phyloP scores from a whole-genome alignment of 2,329 filamentous ascomycete species.

The Hysterium pulicare region DNA sequence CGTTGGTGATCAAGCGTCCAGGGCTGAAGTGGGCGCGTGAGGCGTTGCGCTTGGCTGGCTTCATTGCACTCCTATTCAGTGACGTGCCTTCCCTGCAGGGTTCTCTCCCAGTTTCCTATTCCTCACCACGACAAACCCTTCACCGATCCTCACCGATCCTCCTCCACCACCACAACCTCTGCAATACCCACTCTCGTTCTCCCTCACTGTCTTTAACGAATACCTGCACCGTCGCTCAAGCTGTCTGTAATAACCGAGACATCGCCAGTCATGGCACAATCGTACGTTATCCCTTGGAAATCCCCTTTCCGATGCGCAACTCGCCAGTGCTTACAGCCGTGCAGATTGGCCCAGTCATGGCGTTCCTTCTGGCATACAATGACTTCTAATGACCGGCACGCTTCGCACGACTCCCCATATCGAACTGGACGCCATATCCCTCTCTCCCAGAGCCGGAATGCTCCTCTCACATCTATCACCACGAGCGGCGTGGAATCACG shows the following conservation, averaged over 20 bases:
- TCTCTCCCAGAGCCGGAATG: constrained; percentile 75
- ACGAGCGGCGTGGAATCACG: constrained; percentile 84
- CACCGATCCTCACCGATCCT: constrained; percentile 1
- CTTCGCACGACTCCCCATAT: constrained; percentile 88
- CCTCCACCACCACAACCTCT: constrained; percentile 2
- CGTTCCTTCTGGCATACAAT: constrained; percentile 90
- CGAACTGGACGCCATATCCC: constrained; percentile 87
- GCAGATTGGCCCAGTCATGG: constrained; percentile 54
- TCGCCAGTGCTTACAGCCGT: constrained; percentile 18
- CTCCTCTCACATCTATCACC: constrained; percentile 80
- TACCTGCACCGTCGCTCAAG: too few species aligned
- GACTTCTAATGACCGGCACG: constrained; percentile 78
- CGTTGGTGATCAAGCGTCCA: constrained; percentile 2
- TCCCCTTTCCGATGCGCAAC: neutral
- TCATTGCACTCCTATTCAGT: constrained; percentile 16
- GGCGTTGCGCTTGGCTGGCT: constrained; percentile 1
- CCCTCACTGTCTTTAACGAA: neutral
- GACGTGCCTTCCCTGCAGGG: constrained; percentile 10
- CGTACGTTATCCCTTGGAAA: constrained; percentile 22
- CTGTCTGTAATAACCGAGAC: constrained; percentile 2
- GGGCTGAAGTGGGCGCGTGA: constrained; percentile 2
- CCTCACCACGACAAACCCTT: constrained; percentile 3
- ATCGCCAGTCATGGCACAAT: constrained; percentile 29
- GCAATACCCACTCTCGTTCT: neutral
- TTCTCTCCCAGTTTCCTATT: constrained; percentile 9